Evolutionary conservation across 2,329 filamentous ascomycete genomes (phyloP).

Genomic region (Cylindrodendrum hubeiense): DNA sequence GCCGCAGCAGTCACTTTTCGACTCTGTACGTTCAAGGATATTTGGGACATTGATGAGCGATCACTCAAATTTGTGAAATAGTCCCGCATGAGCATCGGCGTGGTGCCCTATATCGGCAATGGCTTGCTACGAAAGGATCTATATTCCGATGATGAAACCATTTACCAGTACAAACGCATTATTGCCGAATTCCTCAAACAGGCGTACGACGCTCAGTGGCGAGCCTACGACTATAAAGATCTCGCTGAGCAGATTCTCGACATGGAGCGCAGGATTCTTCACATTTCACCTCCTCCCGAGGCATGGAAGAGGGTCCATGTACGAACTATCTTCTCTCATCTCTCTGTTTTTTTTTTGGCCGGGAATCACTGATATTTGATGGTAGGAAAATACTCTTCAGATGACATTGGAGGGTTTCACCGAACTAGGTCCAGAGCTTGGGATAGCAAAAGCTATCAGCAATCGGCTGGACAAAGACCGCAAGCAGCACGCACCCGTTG

Average conservation of each 20-base stretch:
- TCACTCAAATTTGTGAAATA: constrained; percentile 1
- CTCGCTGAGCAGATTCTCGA: constrained; percentile 12
- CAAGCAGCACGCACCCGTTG: background rate
- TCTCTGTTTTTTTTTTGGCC: background rate
- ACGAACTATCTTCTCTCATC: background rate
- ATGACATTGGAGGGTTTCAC: constrained; percentile 11
- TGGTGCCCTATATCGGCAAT: constrained; percentile 15
- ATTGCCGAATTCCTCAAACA: background rate
- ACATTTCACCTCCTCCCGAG: constrained; percentile 4
- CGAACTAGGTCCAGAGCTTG: constrained; percentile 7
- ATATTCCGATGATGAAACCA: background rate
- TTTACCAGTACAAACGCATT: background rate
- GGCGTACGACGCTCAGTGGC: background rate
- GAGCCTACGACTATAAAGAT: background rate
- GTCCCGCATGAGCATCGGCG: constrained; percentile 21
- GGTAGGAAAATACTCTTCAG: background rate
- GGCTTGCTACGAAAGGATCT: constrained; percentile 19
- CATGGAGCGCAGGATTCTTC: constrained; percentile 15
- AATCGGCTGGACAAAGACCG: too few relatives aligned
- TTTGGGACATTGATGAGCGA: background rate
- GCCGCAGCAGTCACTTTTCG: constrained; percentile 22
- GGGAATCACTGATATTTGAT: background rate
- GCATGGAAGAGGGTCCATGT: constrained; percentile 17
- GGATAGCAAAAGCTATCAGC: background rate
- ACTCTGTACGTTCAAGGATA: constrained; percentile 25